phyloP scores from a whole-genome alignment of 441 rosid genomes.

The Iberis amara region DNA sequence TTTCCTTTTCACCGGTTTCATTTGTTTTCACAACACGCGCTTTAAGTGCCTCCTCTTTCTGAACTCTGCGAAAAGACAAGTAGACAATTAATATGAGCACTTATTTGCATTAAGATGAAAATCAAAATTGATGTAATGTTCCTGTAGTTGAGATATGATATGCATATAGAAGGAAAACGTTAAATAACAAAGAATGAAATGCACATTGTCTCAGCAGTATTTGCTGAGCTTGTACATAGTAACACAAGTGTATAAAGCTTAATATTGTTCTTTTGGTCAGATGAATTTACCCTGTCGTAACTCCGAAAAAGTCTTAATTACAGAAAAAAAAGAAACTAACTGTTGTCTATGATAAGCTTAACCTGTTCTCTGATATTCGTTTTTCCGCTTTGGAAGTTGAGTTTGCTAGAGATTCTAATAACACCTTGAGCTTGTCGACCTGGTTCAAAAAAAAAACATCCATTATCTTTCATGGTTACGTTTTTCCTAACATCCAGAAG shows the following conservation, averaged over 20 bases:
- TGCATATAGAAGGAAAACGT: background rate
- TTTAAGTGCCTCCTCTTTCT: conserved; percentile 89
- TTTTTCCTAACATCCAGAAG: conserved; percentile 14
- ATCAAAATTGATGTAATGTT: background rate
- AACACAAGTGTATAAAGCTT: conserved; percentile 15
- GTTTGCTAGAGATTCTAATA: conserved; percentile 84
- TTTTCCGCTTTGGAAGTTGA: conserved; percentile 79
- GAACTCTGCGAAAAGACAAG: conserved; percentile 48
- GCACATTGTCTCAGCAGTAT: conserved; percentile 10
- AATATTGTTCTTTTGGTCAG: background rate
- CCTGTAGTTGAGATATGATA: conserved; percentile 15
- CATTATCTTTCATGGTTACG: conserved; percentile 13
- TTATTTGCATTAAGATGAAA: conserved; percentile 9
- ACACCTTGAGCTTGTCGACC: conserved; percentile 93
- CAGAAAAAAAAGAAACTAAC: conserved; percentile 5
- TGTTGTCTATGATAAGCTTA: conserved; percentile 2
- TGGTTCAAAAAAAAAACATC: conserved; percentile 36
- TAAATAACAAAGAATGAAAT: conserved; percentile 2
- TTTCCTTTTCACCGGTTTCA: conserved; percentile 79
- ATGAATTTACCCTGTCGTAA: conserved; percentile 13
- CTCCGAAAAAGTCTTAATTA: background rate
- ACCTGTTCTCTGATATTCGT: conserved; percentile 88
- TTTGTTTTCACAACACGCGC: conserved; percentile 77
- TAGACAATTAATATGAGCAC: conserved; percentile 10
- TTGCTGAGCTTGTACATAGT: conserved; percentile 11